Percentiles rank a stretch among this genome's conserved stretches.
These are phyloP conservation scores for Penicillium steckii DNA, from an alignment of 495 filamentous ascomycete genomes.

Conservation along the genomic window DNA sequence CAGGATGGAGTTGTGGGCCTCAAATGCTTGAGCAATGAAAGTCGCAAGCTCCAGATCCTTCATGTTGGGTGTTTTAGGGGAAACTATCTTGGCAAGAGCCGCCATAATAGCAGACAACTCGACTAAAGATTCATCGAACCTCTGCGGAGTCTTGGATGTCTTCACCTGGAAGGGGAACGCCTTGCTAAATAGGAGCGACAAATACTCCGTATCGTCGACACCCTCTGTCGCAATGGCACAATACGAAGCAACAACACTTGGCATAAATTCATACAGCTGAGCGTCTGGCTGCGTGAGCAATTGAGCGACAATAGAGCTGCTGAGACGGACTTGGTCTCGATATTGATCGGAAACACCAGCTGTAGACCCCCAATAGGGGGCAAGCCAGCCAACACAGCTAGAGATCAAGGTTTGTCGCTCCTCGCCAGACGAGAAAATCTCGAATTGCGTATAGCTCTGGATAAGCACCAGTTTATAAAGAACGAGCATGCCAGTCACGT, in stretches of 20 bases:
- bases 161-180: conserved; percentile 86
- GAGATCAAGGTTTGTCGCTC: conserved; percentile 69
- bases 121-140: conserved; percentile 85
- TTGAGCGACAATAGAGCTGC: conserved; percentile 84
- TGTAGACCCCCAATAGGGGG: conserved; percentile 86
- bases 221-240: conserved; percentile 65
- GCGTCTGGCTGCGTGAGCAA: conserved; percentile 77
- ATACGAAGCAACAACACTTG: conserved; percentile 89
- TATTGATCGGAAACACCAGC: conserved; percentile 77
- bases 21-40: conserved; percentile 66
- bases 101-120: conserved; percentile 88
- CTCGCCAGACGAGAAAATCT: conserved; percentile 74
- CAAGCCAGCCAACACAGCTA: conserved; percentile 87
- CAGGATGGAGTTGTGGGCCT: conserved; percentile 86
- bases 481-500: conserved; percentile 89
- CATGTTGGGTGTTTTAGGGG: conserved; percentile 51
- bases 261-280: conserved; percentile 81
- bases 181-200: conserved; percentile 86
- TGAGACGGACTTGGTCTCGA: conserved; percentile 88
- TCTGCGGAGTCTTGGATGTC: conserved; percentile 55
- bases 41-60: conserved; percentile 73
- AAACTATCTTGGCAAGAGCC: conserved; percentile 68
- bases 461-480: conserved; percentile 92
- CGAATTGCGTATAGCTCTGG: conserved; percentile 78
- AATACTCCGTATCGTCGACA: conserved; percentile 61